These are phyloP conservation scores for Nitzschia palea DNA, from an alignment of 108 stramenopile genomes.

Conservation along the genomic window DNA sequence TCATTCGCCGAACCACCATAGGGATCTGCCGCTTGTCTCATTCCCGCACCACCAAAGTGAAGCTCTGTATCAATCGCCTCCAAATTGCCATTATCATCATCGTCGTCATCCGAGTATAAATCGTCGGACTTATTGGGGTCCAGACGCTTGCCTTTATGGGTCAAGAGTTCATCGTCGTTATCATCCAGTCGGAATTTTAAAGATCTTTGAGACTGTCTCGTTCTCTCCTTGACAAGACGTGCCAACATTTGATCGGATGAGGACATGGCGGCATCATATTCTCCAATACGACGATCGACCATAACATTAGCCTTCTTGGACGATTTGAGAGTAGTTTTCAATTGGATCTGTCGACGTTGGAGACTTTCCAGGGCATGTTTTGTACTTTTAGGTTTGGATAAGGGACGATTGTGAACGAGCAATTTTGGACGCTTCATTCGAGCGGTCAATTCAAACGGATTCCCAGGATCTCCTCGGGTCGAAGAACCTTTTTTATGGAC, in stretches of 20 bases:
- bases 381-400: constrained; percentile 35
- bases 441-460: constrained; percentile 79
- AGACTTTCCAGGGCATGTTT: constrained; percentile 39
- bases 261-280: constrained; percentile 48
- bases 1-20: constrained; percentile 46
- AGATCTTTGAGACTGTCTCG: constrained; percentile 52
- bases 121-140: constrained; percentile 50
- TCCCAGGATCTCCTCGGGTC: constrained; percentile 26
- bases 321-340: constrained; percentile 29
- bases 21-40: constrained; percentile 33
- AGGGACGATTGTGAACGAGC: constrained; percentile 62
- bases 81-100: constrained; percentile 71
- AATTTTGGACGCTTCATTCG: constrained; percentile 56
- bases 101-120: constrained; percentile 73
- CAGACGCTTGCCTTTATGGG: constrained; percentile 86
- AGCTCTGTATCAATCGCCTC: constrained; percentile 82
- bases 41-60: constrained; percentile 87
- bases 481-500: constrained; percentile 36
- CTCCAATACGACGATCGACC: constrained; percentile 81
- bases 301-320: constrained; percentile 70
- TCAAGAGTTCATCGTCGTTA: constrained; percentile 49
- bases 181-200: constrained; percentile 66
- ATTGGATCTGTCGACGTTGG: constrained; percentile 35
- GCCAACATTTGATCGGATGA: constrained; percentile 72
- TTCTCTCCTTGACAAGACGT: constrained; percentile 76